Evolutionary conservation across 108 stramenopile species (phyloP).

Genomic region (Cyclotella kingstonii): DNA sequence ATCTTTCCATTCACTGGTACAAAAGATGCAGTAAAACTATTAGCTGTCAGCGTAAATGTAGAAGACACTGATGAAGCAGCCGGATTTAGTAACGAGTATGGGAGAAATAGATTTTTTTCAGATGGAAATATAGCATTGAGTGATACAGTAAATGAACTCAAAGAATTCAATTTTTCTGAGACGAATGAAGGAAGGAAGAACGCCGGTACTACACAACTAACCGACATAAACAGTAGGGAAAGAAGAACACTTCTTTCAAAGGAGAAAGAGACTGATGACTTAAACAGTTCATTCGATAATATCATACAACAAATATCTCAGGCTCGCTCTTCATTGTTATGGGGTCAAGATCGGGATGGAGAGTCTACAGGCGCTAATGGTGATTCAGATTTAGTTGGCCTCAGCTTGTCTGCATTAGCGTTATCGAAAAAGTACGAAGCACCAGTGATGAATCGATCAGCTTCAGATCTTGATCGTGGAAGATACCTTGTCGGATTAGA

Average conservation of each 20-base stretch:
- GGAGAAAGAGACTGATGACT: neutral
- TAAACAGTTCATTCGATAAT: neutral
- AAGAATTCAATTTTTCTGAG: no score
- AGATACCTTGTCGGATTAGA: constrained; percentile 37
- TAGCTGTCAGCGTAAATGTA: neutral
- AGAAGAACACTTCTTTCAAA: neutral
- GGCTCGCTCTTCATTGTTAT: constrained; percentile 1
- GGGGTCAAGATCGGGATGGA: neutral
- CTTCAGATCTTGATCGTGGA: constrained; percentile 37
- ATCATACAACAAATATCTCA: neutral
- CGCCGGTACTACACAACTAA: no score
- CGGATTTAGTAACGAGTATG: no score
- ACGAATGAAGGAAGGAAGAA: no score
- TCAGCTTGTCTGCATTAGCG: neutral
- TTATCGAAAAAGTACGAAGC: constrained; percentile 1
- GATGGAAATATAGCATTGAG: no score
- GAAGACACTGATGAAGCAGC: neutral
- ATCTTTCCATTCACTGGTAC: constrained; percentile 35
- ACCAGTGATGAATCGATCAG: constrained; percentile 6
- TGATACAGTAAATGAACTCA: no score
- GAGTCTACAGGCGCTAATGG: neutral
- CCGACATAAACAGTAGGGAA: neutral
- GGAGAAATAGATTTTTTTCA: no score
- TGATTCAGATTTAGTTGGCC: neutral
- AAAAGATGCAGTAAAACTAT: constrained; percentile 8